Conservation (phyloP, 805 yeast species). For the Starmera quercuum region DNA sequence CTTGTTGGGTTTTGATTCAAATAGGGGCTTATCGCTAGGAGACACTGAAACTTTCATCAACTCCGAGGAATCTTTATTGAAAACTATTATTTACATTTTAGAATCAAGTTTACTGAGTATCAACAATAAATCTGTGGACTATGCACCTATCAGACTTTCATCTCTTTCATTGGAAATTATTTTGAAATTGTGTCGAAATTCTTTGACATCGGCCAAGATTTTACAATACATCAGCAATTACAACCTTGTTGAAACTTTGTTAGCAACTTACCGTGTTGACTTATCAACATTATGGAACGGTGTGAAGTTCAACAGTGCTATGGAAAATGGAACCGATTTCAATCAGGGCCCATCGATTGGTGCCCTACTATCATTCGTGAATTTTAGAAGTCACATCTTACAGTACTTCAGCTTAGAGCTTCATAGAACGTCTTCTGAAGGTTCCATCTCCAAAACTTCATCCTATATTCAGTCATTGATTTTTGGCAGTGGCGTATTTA, state of each 20-base stretch:
- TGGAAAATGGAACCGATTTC: conserved; percentile 22
- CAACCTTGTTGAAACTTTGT: conserved; percentile 42
- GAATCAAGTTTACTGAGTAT: conserved; percentile 37
- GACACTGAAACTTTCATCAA: conserved; percentile 41
- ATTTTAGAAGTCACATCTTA: conserved; percentile 50
- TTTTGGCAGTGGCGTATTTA: conserved; percentile 37
- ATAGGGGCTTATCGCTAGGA: conserved; percentile 44
- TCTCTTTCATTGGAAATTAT: conserved; percentile 54
- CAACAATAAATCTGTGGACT: conserved; percentile 33
- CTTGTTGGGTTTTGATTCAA: conserved; percentile 63
- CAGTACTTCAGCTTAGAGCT: conserved; percentile 68
- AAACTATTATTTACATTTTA: conserved; percentile 43
- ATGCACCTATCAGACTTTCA: conserved; percentile 51
- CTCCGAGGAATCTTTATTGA: conserved; percentile 49
- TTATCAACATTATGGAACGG: conserved; percentile 49
- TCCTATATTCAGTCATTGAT: conserved; percentile 48
- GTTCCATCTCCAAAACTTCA: conserved; percentile 43
- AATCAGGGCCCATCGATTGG: conserved; percentile 31
- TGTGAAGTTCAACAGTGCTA: conserved; percentile 33
- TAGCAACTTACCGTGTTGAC: conserved; percentile 46
- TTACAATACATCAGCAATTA: conserved; percentile 45
- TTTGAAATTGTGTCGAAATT: conserved; percentile 50
- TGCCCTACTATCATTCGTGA: conserved; percentile 53
- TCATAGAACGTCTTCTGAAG: conserved; percentile 41
- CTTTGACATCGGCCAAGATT: conserved; percentile 43